Conservation (phyloP, 805 yeast genomes). For the Kuraishia hungarica region DNA sequence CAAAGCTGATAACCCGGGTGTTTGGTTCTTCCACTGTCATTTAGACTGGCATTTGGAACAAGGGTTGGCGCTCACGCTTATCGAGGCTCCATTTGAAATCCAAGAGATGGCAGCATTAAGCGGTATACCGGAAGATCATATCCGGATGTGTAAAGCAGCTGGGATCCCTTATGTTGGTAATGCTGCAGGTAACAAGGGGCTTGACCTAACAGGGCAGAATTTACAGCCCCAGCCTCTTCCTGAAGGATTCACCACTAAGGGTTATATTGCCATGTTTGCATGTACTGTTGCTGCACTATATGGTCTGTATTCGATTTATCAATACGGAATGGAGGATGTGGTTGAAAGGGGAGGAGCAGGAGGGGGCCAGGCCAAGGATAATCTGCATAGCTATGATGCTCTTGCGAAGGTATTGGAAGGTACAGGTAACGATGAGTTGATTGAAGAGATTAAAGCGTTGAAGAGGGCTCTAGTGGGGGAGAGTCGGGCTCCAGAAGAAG, state of each 20-base stretch:
- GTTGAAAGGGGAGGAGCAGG: background rate
- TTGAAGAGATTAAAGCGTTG: background rate
- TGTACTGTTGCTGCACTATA: conserved; percentile 49
- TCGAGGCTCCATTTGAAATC: conserved; percentile 60
- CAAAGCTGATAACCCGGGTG: conserved; percentile 88
- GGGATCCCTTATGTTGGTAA: conserved; percentile 47
- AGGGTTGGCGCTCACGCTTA: conserved; percentile 73
- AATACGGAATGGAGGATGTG: conserved; percentile 60
- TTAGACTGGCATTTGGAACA: conserved; percentile 97
- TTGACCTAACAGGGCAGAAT: conserved; percentile 51
- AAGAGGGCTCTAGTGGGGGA: background rate
- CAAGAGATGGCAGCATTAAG: conserved; percentile 15
- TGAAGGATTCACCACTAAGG: conserved; percentile 60
- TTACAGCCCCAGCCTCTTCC: conserved; percentile 58
- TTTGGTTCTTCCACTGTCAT: conserved; percentile 98
- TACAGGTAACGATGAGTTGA: background rate
- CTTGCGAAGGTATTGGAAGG: background rate
- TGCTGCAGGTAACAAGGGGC: conserved; percentile 49
- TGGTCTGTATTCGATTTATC: conserved; percentile 52
- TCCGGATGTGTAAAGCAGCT: conserved; percentile 37
- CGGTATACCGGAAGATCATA: conserved; percentile 36
- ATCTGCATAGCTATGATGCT: background rate
- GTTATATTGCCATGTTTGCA: conserved; percentile 52
- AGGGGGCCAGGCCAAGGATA: too few species aligned
- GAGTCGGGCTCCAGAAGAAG: background rate